Conservation (phyloP, 192 early-diverging fungal species). For the Lobosporangium transversale region DNA sequence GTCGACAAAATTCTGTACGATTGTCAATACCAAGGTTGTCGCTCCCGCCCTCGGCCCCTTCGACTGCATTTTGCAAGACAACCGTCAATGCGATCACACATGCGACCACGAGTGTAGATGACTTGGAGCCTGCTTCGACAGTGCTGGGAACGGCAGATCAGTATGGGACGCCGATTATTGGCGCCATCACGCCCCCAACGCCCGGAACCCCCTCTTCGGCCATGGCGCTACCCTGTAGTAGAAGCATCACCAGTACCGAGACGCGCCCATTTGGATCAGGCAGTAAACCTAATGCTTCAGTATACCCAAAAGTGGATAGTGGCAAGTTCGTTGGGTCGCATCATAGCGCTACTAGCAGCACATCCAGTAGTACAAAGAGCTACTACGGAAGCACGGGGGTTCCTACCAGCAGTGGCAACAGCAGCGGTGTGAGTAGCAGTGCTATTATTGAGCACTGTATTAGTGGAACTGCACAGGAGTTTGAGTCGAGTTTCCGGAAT, state of each 20-base stretch:
- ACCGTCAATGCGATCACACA: slow-evolving; percentile 26
- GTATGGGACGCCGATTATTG: not conserved
- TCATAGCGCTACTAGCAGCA: slow-evolving; percentile 12
- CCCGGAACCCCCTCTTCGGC: not conserved
- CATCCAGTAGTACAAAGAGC: not conserved
- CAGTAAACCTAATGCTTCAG: not conserved
- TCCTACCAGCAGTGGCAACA: not conserved
- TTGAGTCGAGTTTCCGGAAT: slow-evolving; percentile 16
- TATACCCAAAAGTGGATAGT: slow-evolving; percentile 40
- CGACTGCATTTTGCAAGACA: slow-evolving; percentile 42
- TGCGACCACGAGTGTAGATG: slow-evolving; percentile 20
- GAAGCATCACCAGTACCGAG: not conserved
- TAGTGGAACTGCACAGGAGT: slow-evolving; percentile 11
- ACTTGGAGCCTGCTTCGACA: slow-evolving; percentile 16
- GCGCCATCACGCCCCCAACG: not conserved
- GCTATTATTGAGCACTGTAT: slow-evolving; percentile 3
- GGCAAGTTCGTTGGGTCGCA: slow-evolving; percentile 25
- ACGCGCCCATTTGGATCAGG: too few relatives aligned
- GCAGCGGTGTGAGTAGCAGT: not conserved
- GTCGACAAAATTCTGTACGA: slow-evolving; percentile 17
- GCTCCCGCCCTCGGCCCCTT: slow-evolving; percentile 33
- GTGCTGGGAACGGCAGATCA: not conserved
- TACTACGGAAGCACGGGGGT: not conserved
- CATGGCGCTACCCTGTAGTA: not conserved
- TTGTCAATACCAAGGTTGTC: slow-evolving; percentile 29